Base-by-base conservation (phyloP, 768 basidiomycete genomes). In the Macrolepiota dolichaula region DNA sequence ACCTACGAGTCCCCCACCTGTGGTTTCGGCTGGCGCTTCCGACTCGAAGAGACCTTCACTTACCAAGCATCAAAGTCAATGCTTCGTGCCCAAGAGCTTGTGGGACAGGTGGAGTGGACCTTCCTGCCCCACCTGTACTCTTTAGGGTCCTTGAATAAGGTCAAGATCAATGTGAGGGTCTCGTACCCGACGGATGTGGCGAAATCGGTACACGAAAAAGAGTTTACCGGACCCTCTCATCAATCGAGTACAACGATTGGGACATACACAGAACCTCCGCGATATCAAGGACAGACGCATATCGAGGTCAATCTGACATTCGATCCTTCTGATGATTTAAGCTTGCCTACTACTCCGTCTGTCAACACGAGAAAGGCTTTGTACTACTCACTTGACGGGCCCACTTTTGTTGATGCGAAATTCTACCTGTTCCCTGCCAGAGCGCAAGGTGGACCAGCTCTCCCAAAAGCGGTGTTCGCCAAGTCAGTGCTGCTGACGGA, bases 401-500 rank as follows among this genome's bases (percentile, higher is more conserved):
- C 58, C 27, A 52, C 58, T 13, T 59, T 59, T 42, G 50, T 56
- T 11, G 63, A 63, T 38, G 52, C 54, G 24, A 63, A 63, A 38
- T 63, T 63, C 37, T 63, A 56, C 32, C 63, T 63, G 17, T 56
- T 60, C 29, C 57, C 63, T 17, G 38, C 58, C 7, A 55, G 47
- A 22, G 40, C 52, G 19, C 29, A 51, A 13, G 40, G 54, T 29
- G 37, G 27, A 32, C 40, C 32, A n/a, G 47, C 24, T 29, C 22
- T 22, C 29, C 56, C 59, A 32, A 54, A 46, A 25, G 32, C 53
- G 7, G 40, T 61, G 6, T 63, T 47, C 22, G 46, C 46, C 22
- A 63, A 63, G 11, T 54, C 63, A 17, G 12, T 24, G 32, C 44
- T 63, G 15, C 37, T 63, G 29, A 55, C 27, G 2, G 55, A 55